A percentile compares a stretch with the other conserved stretches of the same genome.
Conservation (phyloP, 768 basidiomycete genomes). For the Boletus sp. region DNA sequence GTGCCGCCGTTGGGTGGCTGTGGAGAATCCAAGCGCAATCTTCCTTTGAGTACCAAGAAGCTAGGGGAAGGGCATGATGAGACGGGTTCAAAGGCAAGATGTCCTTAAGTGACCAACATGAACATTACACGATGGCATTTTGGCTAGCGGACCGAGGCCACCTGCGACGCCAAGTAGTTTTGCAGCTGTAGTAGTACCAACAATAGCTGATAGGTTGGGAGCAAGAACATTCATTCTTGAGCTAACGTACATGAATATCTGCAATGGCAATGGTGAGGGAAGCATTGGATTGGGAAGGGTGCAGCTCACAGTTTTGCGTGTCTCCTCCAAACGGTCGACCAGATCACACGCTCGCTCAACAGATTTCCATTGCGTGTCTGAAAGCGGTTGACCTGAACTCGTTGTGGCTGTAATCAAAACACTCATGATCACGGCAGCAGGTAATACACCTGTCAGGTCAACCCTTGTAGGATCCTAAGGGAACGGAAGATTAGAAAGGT, state of each 20-base stretch:
- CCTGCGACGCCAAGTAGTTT: conserved; percentile 98
- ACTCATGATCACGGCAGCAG: conserved; percentile 91
- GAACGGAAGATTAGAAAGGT: conserved; percentile 1
- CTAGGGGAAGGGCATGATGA: conserved; percentile 39
- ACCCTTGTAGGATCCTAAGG: conserved; percentile 83
- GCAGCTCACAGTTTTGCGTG: conserved; percentile 71
- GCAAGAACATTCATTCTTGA: conserved; percentile 98
- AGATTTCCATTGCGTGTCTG: conserved; percentile 71
- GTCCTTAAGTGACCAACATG: conserved; percentile 55
- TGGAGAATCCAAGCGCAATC: conserved; percentile 89
- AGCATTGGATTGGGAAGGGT: neutral
- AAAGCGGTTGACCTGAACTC: conserved; percentile 72
- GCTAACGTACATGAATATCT: conserved; percentile 99
- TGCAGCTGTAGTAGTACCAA: conserved; percentile 97
- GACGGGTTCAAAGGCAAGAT: neutral
- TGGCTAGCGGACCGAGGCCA: conserved; percentile 83
- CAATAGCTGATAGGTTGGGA: conserved; percentile 96
- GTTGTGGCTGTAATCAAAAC: conserved; percentile 95
- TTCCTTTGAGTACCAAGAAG: conserved; percentile 93
- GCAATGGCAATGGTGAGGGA: conserved; percentile 5
- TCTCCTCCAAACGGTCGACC: conserved; percentile 84
- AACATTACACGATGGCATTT: conserved; percentile 95
- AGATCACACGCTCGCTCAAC: conserved; percentile 87
- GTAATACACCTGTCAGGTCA: conserved; percentile 73
- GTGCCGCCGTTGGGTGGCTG: conserved; percentile 82